Conservation (phyloP, 108 stramenopile species). For the Pinguiococcus pyrenoidosus region DNA sequence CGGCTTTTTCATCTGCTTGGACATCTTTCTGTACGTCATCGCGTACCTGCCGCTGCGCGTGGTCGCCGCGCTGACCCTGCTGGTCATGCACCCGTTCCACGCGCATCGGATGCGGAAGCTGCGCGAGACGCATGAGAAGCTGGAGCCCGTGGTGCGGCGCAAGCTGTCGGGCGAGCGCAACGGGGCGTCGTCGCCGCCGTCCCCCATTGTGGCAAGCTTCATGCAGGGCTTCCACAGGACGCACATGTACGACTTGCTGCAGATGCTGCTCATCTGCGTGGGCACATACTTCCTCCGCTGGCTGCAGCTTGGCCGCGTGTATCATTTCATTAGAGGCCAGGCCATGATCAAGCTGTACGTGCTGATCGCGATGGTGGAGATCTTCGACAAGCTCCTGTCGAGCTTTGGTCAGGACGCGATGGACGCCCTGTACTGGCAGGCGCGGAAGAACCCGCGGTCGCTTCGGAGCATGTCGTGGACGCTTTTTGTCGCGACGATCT, state of each 20-base stretch:
- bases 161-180: not conserved
- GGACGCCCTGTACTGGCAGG: slow-evolving; percentile 79
- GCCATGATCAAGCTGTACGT: slow-evolving; percentile 95
- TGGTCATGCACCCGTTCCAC: slow-evolving; percentile 41
- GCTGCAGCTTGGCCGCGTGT: slow-evolving; percentile 71
- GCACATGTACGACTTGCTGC: slow-evolving; percentile 71
- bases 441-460: slow-evolving; percentile 1
- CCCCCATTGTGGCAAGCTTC: no score
- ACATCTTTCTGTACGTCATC: slow-evolving; percentile 80
- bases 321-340: slow-evolving; percentile 92
- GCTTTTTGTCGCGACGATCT: slow-evolving; percentile 66
- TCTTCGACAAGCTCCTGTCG: slow-evolving; percentile 84
- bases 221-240: slow-evolving; percentile 26
- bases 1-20: slow-evolving; percentile 72
- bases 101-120: no score
- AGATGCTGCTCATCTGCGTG: slow-evolving; percentile 52
- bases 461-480: no score
- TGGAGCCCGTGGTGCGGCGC: not conserved
- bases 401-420: slow-evolving; percentile 91
- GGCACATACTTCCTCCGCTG: slow-evolving; percentile 49
- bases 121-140: not conserved
- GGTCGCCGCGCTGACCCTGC: not conserved
- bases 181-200: not conserved
- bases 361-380: slow-evolving; percentile 85
- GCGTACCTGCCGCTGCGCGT: slow-evolving; percentile 66